Evolutionary conservation across 768 basidiomycete genomes (phyloP).

Genomic region (Collybiopsis confluens): DNA sequence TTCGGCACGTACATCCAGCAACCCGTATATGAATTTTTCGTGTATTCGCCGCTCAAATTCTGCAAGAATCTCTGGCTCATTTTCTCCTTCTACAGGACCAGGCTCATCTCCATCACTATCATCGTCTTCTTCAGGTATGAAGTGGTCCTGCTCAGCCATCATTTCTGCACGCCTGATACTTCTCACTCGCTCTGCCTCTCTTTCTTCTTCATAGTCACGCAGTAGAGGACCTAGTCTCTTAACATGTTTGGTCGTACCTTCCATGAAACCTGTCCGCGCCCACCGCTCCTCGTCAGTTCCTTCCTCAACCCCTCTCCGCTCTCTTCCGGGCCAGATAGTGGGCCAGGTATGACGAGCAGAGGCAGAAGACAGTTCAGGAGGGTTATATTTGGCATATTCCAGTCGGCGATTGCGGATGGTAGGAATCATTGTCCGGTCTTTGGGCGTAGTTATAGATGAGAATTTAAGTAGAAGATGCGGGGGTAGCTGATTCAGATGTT

Average conservation of each 20-base stretch:
- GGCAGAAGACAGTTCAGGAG: constrained; percentile 50
- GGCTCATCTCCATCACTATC: constrained; percentile 38
- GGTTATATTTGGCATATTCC: constrained; percentile 51
- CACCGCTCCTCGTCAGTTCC: constrained; percentile 67
- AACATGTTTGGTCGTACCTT: constrained; percentile 52
- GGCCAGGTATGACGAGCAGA: constrained; percentile 61
- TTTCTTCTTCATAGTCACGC: constrained; percentile 73
- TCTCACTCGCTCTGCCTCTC: constrained; percentile 61
- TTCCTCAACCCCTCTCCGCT: constrained; percentile 33
- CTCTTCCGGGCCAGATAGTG: constrained; percentile 58
- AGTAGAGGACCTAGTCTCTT: constrained; percentile 67
- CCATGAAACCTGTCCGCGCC: constrained; percentile 60
- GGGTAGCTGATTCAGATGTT: constrained; percentile 61
- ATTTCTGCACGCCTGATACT: constrained; percentile 37
- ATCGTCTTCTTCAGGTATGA: constrained; percentile 69
- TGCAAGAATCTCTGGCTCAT: constrained; percentile 43
- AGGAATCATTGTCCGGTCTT: constrained; percentile 58
- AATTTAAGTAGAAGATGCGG: constrained; percentile 51
- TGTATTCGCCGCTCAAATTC: constrained; percentile 58
- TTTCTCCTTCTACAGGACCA: constrained; percentile 34
- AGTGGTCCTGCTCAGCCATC: constrained; percentile 32
- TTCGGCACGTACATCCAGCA: constrained; percentile 54
- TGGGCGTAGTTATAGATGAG: constrained; percentile 49
- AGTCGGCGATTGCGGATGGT: constrained; percentile 71
- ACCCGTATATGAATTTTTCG: constrained; percentile 73